These are phyloP conservation scores for Saccharomyces hybrid DNA, from an alignment of 1,139 yeast genomes.

Conservation along the genomic window DNA sequence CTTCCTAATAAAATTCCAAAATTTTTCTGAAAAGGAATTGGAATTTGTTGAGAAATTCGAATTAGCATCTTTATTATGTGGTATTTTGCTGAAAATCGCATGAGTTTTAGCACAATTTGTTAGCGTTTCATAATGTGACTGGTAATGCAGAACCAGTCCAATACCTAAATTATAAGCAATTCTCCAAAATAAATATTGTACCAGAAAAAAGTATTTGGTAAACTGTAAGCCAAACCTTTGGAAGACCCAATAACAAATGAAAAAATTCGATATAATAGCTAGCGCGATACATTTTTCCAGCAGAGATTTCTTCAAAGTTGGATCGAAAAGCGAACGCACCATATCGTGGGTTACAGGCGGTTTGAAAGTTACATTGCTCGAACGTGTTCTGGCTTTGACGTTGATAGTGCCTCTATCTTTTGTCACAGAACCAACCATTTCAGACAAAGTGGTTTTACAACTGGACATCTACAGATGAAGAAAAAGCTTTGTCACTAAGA, in stretches of 20 bases:
- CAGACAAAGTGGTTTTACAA: background rate
- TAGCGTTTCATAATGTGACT: slow-evolving; percentile 52
- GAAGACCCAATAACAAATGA: slow-evolving; percentile 40
- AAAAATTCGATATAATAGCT: slow-evolving; percentile 45
- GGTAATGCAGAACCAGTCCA: slow-evolving; percentile 61
- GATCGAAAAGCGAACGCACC: slow-evolving; percentile 78
- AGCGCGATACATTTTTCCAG: slow-evolving; percentile 55
- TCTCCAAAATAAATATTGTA: slow-evolving; percentile 69
- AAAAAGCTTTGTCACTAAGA: background rate
- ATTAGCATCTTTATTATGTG: background rate
- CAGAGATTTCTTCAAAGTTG: slow-evolving; percentile 59
- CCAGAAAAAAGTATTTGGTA: slow-evolving; percentile 30
- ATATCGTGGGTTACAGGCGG: slow-evolving; percentile 83
- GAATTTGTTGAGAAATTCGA: background rate
- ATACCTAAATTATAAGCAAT: slow-evolving; percentile 72
- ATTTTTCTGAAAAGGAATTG: slow-evolving; percentile 7
- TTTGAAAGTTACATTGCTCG: slow-evolving; percentile 39
- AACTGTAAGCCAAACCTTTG: slow-evolving; percentile 17
- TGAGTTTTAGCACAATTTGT: slow-evolving; percentile 48
- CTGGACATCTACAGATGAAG: background rate
- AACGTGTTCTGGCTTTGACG: slow-evolving; percentile 22
- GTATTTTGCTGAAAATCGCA: slow-evolving; percentile 37
- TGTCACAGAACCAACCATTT: background rate
- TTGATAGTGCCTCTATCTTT: background rate
- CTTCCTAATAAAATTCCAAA: slow-evolving; percentile 37